Base-by-base conservation (phyloP, 345 rosid species). In the Eucalyptus erythrocorys region DNA sequence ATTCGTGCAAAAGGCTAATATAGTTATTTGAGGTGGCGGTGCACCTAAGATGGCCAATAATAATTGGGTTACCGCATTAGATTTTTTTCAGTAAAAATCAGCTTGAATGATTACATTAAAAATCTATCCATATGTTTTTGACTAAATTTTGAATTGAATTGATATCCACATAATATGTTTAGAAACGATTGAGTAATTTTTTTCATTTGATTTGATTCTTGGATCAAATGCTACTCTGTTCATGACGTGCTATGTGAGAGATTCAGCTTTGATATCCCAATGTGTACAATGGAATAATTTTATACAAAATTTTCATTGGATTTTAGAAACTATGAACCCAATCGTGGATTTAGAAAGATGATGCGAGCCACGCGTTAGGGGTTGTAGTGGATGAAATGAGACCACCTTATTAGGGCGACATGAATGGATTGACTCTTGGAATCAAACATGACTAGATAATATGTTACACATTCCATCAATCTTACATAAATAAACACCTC, bases 21-120 rank as follows among this genome's bases (percentile, higher is more conserved):
- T 64, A 13, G 10, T 64, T 3, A 13, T 64, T 30, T 2, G 10
- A 51, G 57, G 0, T 21, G 57, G 26, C 10, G 1, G 1, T 51
- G 57, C 57, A 51, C 57, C 57, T 0, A 55, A 22, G 68, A 6
- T 3, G 16, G 15, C 32, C 15, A 12, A 27, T 27, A 11, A 27
- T 59, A 4, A 59, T 27, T 1, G 6, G 32, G 30, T 27, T 12
- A 12, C 32, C 0, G 2, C 0, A 0, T 27, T 24, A 57, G n/a
- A 11, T 5, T 26, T 5, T 59, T 59, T 59, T 24, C 66, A 6
- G 3, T 1, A 26, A 59, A 59, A 26, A 26, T 27, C 0, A 0
- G 3, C 7, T 0, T 2, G 1, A 11, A 59, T 26, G 1, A 59
- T 0, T 1, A 27, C 15, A 27, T 59, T 59, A 3, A 4, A 59